These are phyloP conservation scores for Sanghuangporus baumii DNA, from an alignment of 1,284 basidiomycete genomes.

Conservation along the genomic window DNA sequence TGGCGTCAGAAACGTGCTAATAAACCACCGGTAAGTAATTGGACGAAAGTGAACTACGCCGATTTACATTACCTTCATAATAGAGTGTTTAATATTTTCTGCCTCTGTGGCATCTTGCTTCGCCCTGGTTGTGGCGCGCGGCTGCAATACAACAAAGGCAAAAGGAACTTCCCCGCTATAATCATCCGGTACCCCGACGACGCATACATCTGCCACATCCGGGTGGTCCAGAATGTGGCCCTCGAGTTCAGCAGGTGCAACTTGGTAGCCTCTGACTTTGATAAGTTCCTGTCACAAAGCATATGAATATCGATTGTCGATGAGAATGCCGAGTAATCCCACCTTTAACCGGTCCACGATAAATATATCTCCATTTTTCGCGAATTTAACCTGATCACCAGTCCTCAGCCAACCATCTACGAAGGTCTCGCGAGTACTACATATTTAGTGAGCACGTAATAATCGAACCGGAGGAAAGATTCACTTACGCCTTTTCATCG, in stretches of 20 bases:
- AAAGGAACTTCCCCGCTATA: constrained; percentile 75
- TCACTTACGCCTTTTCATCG: constrained; percentile 52
- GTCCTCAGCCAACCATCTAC: constrained; percentile 59
- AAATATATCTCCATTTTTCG: constrained; percentile 51
- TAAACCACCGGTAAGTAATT: constrained; percentile 11
- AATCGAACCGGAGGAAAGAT: background rate
- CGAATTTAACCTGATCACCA: constrained; percentile 60
- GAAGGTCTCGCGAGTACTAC: constrained; percentile 55
- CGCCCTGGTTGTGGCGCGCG: constrained; percentile 37
- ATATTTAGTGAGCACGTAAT: background rate
- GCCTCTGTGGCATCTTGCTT: constrained; percentile 29
- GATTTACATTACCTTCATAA: constrained; percentile 38
- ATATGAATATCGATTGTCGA: background rate
- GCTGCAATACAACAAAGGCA: constrained; percentile 58
- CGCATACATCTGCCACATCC: constrained; percentile 67
- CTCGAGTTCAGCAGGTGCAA: constrained; percentile 60
- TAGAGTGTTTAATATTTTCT: constrained; percentile 37
- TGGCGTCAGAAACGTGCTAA: constrained; percentile 65
- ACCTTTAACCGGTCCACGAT: constrained; percentile 68
- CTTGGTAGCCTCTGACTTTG: constrained; percentile 17
- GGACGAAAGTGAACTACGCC: background rate
- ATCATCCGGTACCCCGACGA: constrained; percentile 72
- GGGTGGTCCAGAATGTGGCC: constrained; percentile 69
- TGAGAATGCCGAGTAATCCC: constrained; percentile 4
- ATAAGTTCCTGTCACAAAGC: constrained; percentile 11